Base-by-base conservation (phyloP, 73 alveolate genomes). In the Urostyla sp. region DNA sequence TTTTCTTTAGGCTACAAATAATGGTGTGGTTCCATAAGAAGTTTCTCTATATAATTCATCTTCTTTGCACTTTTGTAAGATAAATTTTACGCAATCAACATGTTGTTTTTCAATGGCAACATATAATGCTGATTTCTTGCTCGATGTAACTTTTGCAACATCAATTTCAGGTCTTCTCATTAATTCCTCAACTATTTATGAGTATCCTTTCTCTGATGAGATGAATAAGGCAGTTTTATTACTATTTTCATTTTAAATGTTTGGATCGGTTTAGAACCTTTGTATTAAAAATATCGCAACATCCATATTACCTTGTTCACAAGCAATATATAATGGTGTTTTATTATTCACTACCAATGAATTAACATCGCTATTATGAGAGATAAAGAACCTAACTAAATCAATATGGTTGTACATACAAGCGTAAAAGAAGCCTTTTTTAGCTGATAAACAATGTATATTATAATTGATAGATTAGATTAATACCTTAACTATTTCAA, bases 141-240 rank as follows among this genome's bases (percentile, higher is more conserved):
- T 69, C 44, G 66, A 34, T 15, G 83, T 69, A 5, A 15, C 5
- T 31, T 48, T 69, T 28, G 44, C 49, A n/a, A 69, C 83, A 48
- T 69, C 83, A n/a, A 69, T 69, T 27, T 69, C 83, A n/a, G 83
- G 83, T 16, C 83, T 44, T 32, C 55, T 44, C 21, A 69, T 49
- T 8, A 69, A 45, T 27, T 69, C 83, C 15, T 56, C 44, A 5
- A 69, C 83, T 24, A 69, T 69, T 21, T 27, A 16, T 1, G 24
- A 38, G 24, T 18, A 69, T 5, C 83, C 83, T 30, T 49, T 69
- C 31, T 69, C 83, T 27, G 83, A 49, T 30, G 83, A 45, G 1
- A 69, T 59, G 30, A 24, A 69, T 4, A 69, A 23, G 20, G 83
- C 83, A 18, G 72, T 69, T 23, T 69, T 69, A 48, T 69, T 45